These are phyloP conservation scores for Ophiostoma ips DNA, from an alignment of 2,329 filamentous ascomycete species.

Conservation along the genomic window DNA sequence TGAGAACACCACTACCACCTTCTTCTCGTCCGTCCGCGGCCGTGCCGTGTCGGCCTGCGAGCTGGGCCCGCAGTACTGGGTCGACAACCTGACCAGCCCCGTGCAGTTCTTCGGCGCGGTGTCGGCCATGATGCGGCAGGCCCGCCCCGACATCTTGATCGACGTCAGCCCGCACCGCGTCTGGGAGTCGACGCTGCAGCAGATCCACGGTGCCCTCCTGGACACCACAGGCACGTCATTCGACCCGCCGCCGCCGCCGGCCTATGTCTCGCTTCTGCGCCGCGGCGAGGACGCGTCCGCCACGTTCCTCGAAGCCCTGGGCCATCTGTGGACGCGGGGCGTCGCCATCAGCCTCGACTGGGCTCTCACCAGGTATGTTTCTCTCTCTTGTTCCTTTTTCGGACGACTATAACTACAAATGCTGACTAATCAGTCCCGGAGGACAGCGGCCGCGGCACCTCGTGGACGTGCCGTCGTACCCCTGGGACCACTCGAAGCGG, in stretches of 20 bases:
- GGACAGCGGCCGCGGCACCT: slow-evolving; percentile 13
- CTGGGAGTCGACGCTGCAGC: slow-evolving; percentile 9
- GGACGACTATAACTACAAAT: background rate
- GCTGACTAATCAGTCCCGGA: background rate
- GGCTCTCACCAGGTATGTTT: slow-evolving; percentile 1
- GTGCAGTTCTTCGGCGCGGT: slow-evolving; percentile 22
- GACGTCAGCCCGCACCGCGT: slow-evolving; percentile 14
- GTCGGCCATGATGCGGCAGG: slow-evolving; percentile 8
- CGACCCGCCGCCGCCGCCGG: background rate
- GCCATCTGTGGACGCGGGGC: slow-evolving; percentile 11
- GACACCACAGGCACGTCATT: no score
- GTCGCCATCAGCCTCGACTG: slow-evolving; percentile 6
- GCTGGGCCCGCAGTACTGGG: slow-evolving; percentile 20
- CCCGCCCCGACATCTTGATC: slow-evolving; percentile 6
- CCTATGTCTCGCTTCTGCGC: slow-evolving; percentile 10
- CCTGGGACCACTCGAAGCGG: slow-evolving; percentile 25
- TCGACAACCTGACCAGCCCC: slow-evolving; percentile 21
- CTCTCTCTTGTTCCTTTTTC: no score
- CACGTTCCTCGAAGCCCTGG: slow-evolving; percentile 7
- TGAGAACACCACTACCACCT: background rate
- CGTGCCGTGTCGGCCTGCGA: background rate
- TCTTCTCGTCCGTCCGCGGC: slow-evolving; percentile 17
- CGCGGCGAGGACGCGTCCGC: slow-evolving; percentile 4
- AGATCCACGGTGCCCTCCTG: slow-evolving; percentile 6
- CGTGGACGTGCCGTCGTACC: slow-evolving; percentile 25